Percentiles rank a stretch among this genome's conserved stretches.
These are phyloP conservation scores for Aspergillus panamensis DNA, from an alignment of 495 filamentous ascomycete species.

Conservation along the genomic window DNA sequence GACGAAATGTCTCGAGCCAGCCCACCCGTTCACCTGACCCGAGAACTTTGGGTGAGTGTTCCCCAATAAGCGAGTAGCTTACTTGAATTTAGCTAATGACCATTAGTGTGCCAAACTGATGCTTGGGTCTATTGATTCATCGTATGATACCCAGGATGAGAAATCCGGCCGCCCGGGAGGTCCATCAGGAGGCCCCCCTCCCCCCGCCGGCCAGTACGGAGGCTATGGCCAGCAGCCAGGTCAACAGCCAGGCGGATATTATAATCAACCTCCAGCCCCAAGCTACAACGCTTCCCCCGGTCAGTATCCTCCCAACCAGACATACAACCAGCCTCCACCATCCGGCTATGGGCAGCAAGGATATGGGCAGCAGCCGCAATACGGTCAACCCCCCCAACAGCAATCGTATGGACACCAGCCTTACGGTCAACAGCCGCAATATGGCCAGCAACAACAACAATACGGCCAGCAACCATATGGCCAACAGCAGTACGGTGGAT, in stretches of 20 bases:
- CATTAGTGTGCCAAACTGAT: slow-evolving; percentile 61
- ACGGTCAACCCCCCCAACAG: slow-evolving; percentile 4
- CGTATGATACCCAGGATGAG: slow-evolving; percentile 66
- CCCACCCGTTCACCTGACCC: slow-evolving; percentile 57
- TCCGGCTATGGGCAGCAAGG: slow-evolving; percentile 26
- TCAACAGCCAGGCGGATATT: slow-evolving; percentile 1
- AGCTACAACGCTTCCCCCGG: slow-evolving; percentile 19
- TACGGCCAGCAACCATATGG: slow-evolving; percentile 7
- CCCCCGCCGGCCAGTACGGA: slow-evolving; percentile 33
- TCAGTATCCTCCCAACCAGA: slow-evolving; percentile 18
- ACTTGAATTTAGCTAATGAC: slow-evolving; percentile 5
- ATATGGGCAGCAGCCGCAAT: slow-evolving; percentile 6
- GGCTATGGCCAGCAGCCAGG: slow-evolving; percentile 29
- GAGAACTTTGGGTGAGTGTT: slow-evolving; percentile 58
- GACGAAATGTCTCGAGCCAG: slow-evolving; percentile 58
- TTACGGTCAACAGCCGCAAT: neutral
- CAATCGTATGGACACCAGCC: slow-evolving; percentile 2
- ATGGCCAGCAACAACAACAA: slow-evolving; percentile 2
- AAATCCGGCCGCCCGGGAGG: slow-evolving; percentile 31
- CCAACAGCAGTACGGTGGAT: slow-evolving; percentile 4
- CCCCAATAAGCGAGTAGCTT: neutral
- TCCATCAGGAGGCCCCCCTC: slow-evolving; percentile 17
- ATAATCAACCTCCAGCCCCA: slow-evolving; percentile 17
- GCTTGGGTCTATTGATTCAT: slow-evolving; percentile 64
- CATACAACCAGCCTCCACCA: slow-evolving; percentile 21